phyloP scores from a whole-genome alignment of 23 red algal species.

The Cyanidioschyzon merolae region DNA sequence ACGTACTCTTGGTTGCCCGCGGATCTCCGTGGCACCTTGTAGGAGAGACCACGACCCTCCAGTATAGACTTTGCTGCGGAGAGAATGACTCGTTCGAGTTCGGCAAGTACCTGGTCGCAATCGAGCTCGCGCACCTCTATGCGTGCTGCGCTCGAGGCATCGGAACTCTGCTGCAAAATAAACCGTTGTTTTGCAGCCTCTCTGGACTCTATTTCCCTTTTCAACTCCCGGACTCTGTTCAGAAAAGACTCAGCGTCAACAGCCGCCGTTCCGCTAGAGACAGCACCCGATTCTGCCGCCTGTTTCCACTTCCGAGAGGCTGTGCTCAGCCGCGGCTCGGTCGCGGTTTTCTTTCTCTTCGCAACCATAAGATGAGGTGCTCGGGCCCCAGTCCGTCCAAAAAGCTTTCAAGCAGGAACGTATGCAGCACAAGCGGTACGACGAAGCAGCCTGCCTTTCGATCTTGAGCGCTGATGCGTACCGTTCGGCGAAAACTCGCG shows the following conservation, averaged over 20 bases:
- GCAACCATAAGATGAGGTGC: too few relatives aligned
- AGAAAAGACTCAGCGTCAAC: not conserved
- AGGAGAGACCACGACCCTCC: slow-evolving; percentile 49
- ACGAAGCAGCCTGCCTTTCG: too few relatives aligned
- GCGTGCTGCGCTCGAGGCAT: not conserved
- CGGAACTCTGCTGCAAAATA: not conserved
- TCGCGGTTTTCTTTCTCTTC: too few relatives aligned
- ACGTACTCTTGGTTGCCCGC: slow-evolving; percentile 80
- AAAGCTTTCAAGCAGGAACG: too few relatives aligned
- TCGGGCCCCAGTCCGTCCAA: too few relatives aligned
- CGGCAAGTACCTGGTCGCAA: slow-evolving; percentile 17
- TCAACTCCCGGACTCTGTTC: not conserved
- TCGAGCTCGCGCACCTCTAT: slow-evolving; percentile 69
- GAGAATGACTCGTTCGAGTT: slow-evolving; percentile 36
- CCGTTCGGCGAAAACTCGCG: too few relatives aligned
- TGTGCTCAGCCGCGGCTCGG: too few relatives aligned
- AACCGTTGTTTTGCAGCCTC: not conserved
- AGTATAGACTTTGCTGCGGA: slow-evolving; percentile 35
- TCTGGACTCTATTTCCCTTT: not conserved
- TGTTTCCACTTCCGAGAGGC: too few relatives aligned
- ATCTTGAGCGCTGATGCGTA: too few relatives aligned
- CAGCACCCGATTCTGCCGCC: too few relatives aligned
- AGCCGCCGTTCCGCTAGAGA: too few relatives aligned
- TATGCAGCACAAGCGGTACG: too few relatives aligned
- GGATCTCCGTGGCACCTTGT: slow-evolving; percentile 52